Conservation (phyloP, 768 basidiomycete genomes). For the Pleurotus platypus region DNA sequence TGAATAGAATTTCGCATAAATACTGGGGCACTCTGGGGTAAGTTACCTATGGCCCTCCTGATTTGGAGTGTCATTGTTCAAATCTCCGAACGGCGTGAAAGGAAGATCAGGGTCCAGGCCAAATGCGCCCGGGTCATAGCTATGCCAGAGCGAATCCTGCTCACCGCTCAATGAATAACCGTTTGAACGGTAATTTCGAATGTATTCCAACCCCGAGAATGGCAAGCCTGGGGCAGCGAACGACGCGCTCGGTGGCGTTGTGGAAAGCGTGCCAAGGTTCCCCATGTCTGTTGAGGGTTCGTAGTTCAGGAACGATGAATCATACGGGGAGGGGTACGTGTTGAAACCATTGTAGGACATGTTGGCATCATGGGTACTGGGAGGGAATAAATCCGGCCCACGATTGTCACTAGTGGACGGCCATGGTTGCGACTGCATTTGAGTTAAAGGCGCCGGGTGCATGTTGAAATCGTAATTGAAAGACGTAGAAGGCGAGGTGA, state of each 20-base stretch:
- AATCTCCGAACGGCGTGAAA: slow-evolving; percentile 51
- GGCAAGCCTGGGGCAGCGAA: slow-evolving; percentile 76
- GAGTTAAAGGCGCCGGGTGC: slow-evolving; percentile 19
- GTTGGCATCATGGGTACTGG: slow-evolving; percentile 35
- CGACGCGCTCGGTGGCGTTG: slow-evolving; percentile 56
- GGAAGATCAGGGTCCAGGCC: slow-evolving; percentile 76
- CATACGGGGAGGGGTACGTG: slow-evolving; percentile 33
- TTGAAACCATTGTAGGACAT: slow-evolving; percentile 44
- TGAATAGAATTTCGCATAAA: neutral
- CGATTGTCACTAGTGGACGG: slow-evolving; percentile 30
- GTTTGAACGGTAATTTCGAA: slow-evolving; percentile 69
- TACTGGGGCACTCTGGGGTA: neutral
- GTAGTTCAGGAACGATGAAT: slow-evolving; percentile 36
- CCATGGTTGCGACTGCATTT: slow-evolving; percentile 15
- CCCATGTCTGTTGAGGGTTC: slow-evolving; percentile 35
- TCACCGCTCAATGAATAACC: slow-evolving; percentile 40
- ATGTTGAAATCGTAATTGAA: slow-evolving; percentile 56
- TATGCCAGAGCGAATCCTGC: slow-evolving; percentile 53
- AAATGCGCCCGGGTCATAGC: slow-evolving; percentile 72
- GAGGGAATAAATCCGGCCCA: slow-evolving; percentile 40
- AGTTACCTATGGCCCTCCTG: slow-evolving; percentile 29
- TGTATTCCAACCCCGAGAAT: slow-evolving; percentile 80
- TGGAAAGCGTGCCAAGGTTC: slow-evolving; percentile 42
- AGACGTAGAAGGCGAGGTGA: slow-evolving; percentile 50
- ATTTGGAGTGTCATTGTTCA: slow-evolving; percentile 26